Base-by-base conservation (phyloP, 495 filamentous ascomycete genomes). In the Wilcoxina mikolae region DNA sequence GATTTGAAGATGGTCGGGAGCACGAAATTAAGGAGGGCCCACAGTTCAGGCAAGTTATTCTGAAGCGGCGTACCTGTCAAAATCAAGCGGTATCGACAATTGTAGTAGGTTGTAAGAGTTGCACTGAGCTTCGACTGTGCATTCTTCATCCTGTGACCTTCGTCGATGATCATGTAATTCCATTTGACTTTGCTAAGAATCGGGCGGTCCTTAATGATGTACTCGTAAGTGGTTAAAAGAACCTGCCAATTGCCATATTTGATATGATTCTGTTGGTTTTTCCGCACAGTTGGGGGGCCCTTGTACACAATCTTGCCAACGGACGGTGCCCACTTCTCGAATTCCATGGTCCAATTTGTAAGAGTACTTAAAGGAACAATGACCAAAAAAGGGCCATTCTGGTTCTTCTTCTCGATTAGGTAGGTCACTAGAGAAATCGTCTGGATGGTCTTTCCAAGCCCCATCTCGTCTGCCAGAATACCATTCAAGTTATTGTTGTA, bases 401-500 rank as follows among this genome's bases (percentile, higher is more conserved):
- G 90, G 56, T 82, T 75, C 73, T 98, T 98, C 72, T 77, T 84
- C 72, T 95, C 89, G 59, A 96, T 95, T 56, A 98, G 82, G 67
- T 96, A 86, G 3, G 93, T 95, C 58, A 98, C 81, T 71, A 98
- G 73, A 74, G 85, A 93, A 72, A 98, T 98, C 38, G 93, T 96
- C 72, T 98, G 49, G n/a, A 52, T 52, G 0, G 91, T 98, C 72
- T 98, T 98, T 65, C 91, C 91, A 55, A 98, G 85, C 81, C 91
- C 91, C 91, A 98, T 98, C 71, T 98, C 91, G 61, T 98, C 91
- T 48, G 91, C 91, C 57, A 98, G 73, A 59, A 98, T 96, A 76
- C 91, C 91, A 68, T 96, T 96, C 56, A 98, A 78, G 68, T 95
- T 96, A 76, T 98, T 98, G 79, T 96, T 96, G 72, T 96, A 98